Base-by-base conservation (phyloP, 2,329 filamentous ascomycete species). In the Ophiostoma ips region DNA sequence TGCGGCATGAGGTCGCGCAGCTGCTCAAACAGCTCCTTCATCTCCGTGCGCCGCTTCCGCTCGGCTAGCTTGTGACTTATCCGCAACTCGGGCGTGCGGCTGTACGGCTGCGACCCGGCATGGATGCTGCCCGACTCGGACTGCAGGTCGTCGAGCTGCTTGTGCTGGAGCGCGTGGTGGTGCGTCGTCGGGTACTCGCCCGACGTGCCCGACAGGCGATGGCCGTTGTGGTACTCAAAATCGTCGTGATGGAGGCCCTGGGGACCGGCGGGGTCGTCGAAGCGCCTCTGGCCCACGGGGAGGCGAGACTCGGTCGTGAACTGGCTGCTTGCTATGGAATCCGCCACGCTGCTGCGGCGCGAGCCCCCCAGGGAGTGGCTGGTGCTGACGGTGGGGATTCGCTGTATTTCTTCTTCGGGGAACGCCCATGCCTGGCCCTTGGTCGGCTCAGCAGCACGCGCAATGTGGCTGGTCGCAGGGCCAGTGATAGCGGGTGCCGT, bases 371-470 rank as follows among this genome's bases (percentile, higher is more conserved):
- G 77, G 45, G 70, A 66, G 57, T 68, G 61, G 64, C 61, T 64
- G 60, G 71, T 72, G 34, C 16, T 34, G n/a, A 64, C 68, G 52
- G 61, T 72, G 6, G 69, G 66, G 45, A 70, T 60, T 50, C 72
- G 66, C 52, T 76, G 71, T 3, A 83, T 78, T 48, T 81, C 76
- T 49, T 83, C 79, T 60, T 87, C 84, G 1, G 85, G 84, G 58
- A 89, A 89, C 56, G 85, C 85, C 84, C 85, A 90, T 5, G 85
- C 82, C 62, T 84, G 84, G 61, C 85, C 85, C 63, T 87, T 87
- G 11, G 83, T 89, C 5, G 85, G 84, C 62, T 87, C 83, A 30
- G 83, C 81, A 36, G 85, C 85, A 57, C 70, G 81, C 60, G 77
- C 83, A 68, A 73, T 85, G 60, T 69, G 77, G 65, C 72, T 76